Evolutionary conservation across 768 basidiomycete species (phyloP).

Genomic region (Suillus spraguei): DNA sequence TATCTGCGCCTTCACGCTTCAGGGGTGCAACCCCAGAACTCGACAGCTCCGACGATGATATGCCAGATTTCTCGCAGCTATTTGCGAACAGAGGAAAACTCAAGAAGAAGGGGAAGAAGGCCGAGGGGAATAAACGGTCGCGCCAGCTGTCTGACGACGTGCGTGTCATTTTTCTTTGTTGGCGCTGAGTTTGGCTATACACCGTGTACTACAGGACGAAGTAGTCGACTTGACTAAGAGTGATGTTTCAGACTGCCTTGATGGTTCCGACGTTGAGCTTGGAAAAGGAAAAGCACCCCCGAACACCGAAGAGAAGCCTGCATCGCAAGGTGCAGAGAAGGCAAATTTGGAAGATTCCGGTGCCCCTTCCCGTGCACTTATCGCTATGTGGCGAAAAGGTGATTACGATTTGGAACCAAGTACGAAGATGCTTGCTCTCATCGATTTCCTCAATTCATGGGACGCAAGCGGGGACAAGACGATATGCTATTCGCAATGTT

Average conservation of each 20-base stretch:
- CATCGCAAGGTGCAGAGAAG: constrained; percentile 31
- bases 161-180: not conserved
- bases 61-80: constrained; percentile 50
- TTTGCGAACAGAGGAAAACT: constrained; percentile 30
- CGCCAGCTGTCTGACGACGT: not conserved
- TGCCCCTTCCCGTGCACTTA: constrained; percentile 43
- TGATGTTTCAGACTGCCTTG: constrained; percentile 28
- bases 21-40: constrained; percentile 25
- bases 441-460: constrained; percentile 61
- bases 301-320: constrained; percentile 2
- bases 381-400: constrained; percentile 59
- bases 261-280: constrained; percentile 30
- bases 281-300: not conserved
- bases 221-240: constrained; percentile 33
- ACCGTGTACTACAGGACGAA: constrained; percentile 16
- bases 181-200: not conserved
- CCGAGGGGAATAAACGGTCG: not conserved
- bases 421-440: constrained; percentile 64
- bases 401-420: constrained; percentile 67
- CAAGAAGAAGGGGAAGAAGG: constrained; percentile 31
- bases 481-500: constrained; percentile 73
- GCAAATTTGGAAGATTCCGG: constrained; percentile 27
- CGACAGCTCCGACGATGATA: constrained; percentile 53
- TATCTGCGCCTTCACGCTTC: constrained; percentile 10
- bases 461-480: constrained; percentile 65